Conservation (phyloP, 192 early-diverging fungal genomes). For the Backusella australiensis region DNA sequence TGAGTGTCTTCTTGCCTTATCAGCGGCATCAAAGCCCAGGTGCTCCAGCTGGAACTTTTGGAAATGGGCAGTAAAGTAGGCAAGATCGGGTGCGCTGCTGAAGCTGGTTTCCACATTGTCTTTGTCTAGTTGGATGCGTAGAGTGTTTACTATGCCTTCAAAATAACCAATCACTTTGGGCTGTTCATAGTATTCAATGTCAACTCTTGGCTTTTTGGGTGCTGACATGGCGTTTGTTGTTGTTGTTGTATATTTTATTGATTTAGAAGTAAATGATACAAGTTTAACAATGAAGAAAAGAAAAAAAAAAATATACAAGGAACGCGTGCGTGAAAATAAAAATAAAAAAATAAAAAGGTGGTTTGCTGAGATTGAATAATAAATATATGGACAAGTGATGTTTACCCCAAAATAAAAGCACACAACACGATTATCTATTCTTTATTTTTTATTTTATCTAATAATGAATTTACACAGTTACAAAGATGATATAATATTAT, state of each 20-base stretch:
- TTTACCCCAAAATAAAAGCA: background rate
- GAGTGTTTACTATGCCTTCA: constrained; percentile 19
- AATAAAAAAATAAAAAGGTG: background rate
- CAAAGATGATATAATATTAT: background rate
- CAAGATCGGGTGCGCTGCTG: constrained; percentile 23
- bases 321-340: background rate
- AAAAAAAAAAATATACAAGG: background rate
- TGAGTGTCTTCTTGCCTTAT: background rate
- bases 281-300: background rate
- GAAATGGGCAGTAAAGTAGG: constrained; percentile 25
- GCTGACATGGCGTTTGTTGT: constrained; percentile 2
- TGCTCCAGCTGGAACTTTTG: constrained; percentile 32
- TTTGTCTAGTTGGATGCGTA: constrained; percentile 18
- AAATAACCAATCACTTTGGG: constrained; percentile 28
- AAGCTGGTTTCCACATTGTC: constrained; percentile 22
- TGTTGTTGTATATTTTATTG: background rate
- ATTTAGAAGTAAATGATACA: background rate
- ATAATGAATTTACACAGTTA: background rate
- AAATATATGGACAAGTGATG: too few relatives aligned
- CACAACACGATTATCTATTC: background rate
- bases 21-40: constrained; percentile 16
- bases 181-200: constrained; percentile 33
- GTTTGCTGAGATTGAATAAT: background rate
- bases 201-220: constrained; percentile 19
- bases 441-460: background rate